Base-by-base conservation (phyloP, 495 filamentous ascomycete genomes). In the Penicillium ochrochloron region DNA sequence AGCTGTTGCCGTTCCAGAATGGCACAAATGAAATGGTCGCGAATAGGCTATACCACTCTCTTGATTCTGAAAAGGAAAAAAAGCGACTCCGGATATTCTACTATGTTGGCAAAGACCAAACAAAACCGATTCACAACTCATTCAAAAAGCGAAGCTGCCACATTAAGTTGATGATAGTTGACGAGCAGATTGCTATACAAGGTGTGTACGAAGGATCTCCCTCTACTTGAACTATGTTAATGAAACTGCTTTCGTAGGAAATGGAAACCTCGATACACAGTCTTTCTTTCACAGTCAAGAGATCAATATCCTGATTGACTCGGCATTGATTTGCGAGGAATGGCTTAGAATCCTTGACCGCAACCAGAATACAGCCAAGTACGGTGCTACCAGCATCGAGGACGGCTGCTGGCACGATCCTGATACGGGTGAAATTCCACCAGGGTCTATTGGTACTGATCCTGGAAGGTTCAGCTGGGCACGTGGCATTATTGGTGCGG, bases 211-310 rank as follows among this genome's bases (percentile, higher is more conserved):
- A 9, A 48, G n/a, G 6, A 21, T 23, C 23, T 2, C 11, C 50
- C 29, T 8, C 7, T 11, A 7, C 0, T 5, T 15, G 31, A 19
- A 10, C 31, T 21, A 2, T 21, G 37, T 48, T 59, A 25, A 59
- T 8, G 8, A 27, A n/a, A 5, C 0, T 2, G 9, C 7, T 59
- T 25, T 19, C 31, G 0, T 21, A 78, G 89, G 90, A 7, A 91
- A 86, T 65, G 90, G 91, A 1, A 94, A 94, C 70, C 86, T 91
- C 68, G 90, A 94, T 59, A 92, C 90, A n/a, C 91, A 94, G 77
- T 86, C 82, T 62, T 94, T 88, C 86, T 92, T 80, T 65, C 90
- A 94, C 70, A 86, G 82, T 39, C 89, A 92, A 73, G 91, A 94
- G 70, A 82, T 90, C 60, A 94, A 94, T 67, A 66, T 92, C 14